Evolutionary conservation across 805 yeast species (phyloP), one percentile per base, ranked within the genome.

Genomic region (Starmerella geochares): DNA sequence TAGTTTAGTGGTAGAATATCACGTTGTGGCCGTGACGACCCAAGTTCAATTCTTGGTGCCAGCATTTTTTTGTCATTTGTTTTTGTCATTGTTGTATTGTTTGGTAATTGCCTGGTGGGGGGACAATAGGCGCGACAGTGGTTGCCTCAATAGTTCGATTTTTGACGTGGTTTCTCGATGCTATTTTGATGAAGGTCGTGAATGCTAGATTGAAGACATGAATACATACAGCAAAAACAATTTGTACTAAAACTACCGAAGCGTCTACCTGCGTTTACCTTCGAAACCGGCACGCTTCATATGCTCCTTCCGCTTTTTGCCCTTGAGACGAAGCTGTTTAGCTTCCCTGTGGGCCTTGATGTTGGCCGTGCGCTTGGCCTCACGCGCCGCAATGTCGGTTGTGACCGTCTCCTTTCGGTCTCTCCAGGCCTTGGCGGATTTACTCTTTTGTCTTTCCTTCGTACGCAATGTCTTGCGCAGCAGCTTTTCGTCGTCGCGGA

Each of bases 361-460:
- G 63, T 92, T 92, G 59, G 86, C 95, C 61, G 88, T 95, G 66
- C 97, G 79, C 73, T 92, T 83, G 70, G 86, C 85, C 55, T 77
- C 79, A 60, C 83, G 82, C 16, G 81, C 84, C 43, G 79, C 74
- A 47, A 83, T 80, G 33, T 81, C 80, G 58, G 81, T 84, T 51
- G 78, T 77, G 13, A 92, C 95, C 32, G 75, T 75, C 59, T 81
- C 83, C 64, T 84, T 81, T 57, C 99, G 78, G 46, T 90, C 96
- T 56, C 71, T 76, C 99, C 99, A 92, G 66, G 90, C 95, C 46
- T 78, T 71, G 60, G 86, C 95, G 51, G 94, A 82, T 71, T 81
- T 85, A 62, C 84, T 76, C 72, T 92, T 92, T 62, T 76, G 75
- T 54, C 83, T 79, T 59, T 86, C 90, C 63, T 86, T 85, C 59